Evolutionary conservation across 305 asterid species (phyloP).

Genomic region (Rubia balearica): DNA sequence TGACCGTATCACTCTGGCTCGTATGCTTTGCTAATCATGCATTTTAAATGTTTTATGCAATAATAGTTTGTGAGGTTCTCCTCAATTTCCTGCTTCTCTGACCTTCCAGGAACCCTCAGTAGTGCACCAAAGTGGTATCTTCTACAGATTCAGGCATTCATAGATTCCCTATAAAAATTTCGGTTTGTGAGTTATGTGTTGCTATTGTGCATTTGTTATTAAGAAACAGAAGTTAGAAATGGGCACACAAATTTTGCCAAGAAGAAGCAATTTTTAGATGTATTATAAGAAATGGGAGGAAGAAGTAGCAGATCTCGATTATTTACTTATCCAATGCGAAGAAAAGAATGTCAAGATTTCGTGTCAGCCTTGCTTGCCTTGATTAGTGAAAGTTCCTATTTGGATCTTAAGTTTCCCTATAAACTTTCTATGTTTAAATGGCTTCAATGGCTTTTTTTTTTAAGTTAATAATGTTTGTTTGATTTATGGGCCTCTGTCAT

Average conservation of each 20-base stretch:
- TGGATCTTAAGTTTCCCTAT: neutral
- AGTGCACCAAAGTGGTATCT: neutral
- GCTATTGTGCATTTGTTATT: neutral
- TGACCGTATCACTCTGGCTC: neutral
- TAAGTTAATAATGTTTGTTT: neutral
- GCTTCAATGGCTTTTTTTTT: neutral
- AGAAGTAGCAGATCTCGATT: neutral
- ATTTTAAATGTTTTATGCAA: neutral
- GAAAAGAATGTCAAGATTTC: neutral
- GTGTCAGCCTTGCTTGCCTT: neutral
- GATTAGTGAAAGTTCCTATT: neutral
- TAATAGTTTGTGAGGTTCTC: neutral
- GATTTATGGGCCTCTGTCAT: neutral
- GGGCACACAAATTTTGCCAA: too few species aligned
- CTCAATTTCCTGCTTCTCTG: neutral
- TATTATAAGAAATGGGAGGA: neutral
- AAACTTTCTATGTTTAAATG: neutral
- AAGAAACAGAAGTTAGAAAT: neutral
- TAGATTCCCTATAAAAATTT: neutral
- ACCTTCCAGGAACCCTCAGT: neutral
- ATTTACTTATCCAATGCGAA: neutral
- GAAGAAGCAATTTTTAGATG: too few species aligned
- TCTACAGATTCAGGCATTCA: neutral
- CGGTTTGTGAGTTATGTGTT: neutral
- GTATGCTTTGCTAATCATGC: neutral